phyloP scores from a whole-genome alignment of 805 yeast genomes.

The Ogataea siamensis region DNA sequence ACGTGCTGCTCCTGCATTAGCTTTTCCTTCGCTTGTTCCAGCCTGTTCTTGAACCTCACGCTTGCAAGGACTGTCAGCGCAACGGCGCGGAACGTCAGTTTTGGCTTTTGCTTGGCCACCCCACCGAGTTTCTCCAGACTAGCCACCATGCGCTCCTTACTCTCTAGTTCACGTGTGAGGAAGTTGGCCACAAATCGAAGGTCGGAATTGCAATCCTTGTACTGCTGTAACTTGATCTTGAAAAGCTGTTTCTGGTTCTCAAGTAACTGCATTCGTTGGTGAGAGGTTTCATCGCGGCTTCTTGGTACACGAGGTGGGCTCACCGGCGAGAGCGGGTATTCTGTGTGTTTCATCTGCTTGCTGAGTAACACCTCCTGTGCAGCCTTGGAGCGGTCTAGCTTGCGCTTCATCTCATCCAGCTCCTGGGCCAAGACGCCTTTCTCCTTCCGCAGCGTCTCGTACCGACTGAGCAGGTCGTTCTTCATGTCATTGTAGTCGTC shows the following conservation, averaged over 20 bases:
- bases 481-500: conserved; percentile 34
- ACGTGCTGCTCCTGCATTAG: conserved; percentile 17
- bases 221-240: conserved; percentile 47
- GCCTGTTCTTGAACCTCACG: conserved; percentile 36
- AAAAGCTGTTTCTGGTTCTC: conserved; percentile 45
- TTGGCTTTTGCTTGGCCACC: conserved; percentile 23
- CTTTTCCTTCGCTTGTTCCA: conserved; percentile 22
- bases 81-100: conserved; percentile 27
- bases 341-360: conserved; percentile 10
- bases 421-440: conserved; percentile 30
- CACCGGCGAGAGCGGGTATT: conserved; percentile 27
- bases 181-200: conserved; percentile 36
- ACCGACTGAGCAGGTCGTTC: conserved; percentile 31
- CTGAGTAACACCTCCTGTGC: conserved; percentile 19
- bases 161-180: conserved; percentile 30
- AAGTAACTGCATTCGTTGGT: conserved; percentile 23
- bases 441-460: conserved; percentile 26
- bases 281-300: neutral
- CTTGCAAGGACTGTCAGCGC: conserved; percentile 38
- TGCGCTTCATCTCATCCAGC: conserved; percentile 26
- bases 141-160: conserved; percentile 23
- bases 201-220: conserved; percentile 36
- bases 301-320: conserved; percentile 19
- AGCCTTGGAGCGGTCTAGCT: conserved; percentile 21
- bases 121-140: conserved; percentile 2